Evolutionary conservation across 192 early-diverging fungal species (phyloP).

Genomic region (Rhizoclosmatium globosum): DNA sequence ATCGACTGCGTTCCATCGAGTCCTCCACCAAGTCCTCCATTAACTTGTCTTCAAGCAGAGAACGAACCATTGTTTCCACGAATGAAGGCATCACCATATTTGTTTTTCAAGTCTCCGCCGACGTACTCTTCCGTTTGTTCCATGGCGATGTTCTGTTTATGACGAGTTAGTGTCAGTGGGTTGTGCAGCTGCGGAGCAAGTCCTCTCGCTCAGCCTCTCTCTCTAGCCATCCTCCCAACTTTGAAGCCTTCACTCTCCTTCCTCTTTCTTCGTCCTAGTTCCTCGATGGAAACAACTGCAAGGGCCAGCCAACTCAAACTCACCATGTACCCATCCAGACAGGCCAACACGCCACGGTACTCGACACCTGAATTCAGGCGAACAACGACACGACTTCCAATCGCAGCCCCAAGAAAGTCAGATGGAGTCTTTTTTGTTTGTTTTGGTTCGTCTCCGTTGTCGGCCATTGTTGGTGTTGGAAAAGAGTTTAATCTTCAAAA

Average conservation of each 20-base stretch:
- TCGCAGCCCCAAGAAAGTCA: conserved; percentile 88
- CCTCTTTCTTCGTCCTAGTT: no score
- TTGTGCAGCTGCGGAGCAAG: neutral
- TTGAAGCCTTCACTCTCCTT: no score
- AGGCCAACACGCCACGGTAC: conserved; percentile 90
- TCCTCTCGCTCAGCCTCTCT: no score
- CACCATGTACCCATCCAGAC: conserved; percentile 87
- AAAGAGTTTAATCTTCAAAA: no score
- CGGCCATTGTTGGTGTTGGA: neutral
- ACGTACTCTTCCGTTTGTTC: conserved; percentile 97
- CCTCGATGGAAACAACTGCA: no score
- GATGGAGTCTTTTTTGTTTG: conserved; percentile 62
- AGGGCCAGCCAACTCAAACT: neutral
- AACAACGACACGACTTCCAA: conserved; percentile 88
- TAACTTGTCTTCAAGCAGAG: no score
- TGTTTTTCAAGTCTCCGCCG: conserved; percentile 91
- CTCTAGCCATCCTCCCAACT: no score
- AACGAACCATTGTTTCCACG: conserved; percentile 92
- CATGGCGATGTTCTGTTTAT: conserved; percentile 86
- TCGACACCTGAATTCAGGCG: conserved; percentile 96
- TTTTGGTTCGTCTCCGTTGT: neutral
- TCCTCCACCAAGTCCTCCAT: no score
- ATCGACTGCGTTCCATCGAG: no score
- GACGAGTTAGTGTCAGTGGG: neutral
- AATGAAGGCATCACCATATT: conserved; percentile 95